Conservation (phyloP, 2,329 filamentous ascomycete species). For the Rhinocladiella similis region DNA sequence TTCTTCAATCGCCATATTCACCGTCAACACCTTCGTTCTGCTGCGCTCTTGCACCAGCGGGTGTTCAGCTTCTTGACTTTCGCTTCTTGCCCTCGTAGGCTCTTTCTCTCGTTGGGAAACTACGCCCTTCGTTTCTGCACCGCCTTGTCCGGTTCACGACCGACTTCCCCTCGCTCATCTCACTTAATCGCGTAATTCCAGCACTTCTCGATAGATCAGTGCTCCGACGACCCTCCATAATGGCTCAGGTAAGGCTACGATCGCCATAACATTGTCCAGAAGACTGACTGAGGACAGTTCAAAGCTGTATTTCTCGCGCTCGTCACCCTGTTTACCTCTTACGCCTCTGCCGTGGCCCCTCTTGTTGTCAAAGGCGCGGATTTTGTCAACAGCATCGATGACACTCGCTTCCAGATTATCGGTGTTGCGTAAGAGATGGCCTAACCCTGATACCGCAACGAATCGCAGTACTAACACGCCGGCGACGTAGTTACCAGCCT, state of each 20-base stretch:
- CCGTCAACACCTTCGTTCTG: conserved; percentile 13
- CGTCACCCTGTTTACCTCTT: conserved; percentile 43
- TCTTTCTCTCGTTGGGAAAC: conserved; percentile 9
- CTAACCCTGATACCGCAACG: not conserved
- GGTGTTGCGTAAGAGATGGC: conserved; percentile 56
- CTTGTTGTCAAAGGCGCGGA: conserved; percentile 60
- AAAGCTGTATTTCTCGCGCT: conserved; percentile 31
- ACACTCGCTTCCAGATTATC: conserved; percentile 61
- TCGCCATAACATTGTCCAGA: not conserved
- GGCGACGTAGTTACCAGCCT: conserved; percentile 56
- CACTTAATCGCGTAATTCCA: conserved; percentile 3
- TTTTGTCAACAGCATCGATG: conserved; percentile 60
- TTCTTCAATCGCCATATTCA: not conserved
- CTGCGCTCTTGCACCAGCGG: conserved; percentile 13
- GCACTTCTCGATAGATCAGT: conserved; percentile 6
- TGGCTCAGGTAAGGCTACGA: conserved; percentile 22
- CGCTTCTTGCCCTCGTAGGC: conserved; percentile 7
- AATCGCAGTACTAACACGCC: conserved; percentile 14
- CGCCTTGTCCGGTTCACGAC: not conserved
- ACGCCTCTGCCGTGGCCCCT: conserved; percentile 55
- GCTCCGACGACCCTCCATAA: conserved; percentile 5
- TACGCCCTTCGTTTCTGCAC: conserved; percentile 13
- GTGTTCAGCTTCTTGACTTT: conserved; percentile 9
- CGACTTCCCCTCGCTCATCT: conserved; percentile 14
- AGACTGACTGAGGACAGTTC: conserved; percentile 21